phyloP scores from a whole-genome alignment of 2,329 filamentous ascomycete species.

The Sporothrix pallida region DNA sequence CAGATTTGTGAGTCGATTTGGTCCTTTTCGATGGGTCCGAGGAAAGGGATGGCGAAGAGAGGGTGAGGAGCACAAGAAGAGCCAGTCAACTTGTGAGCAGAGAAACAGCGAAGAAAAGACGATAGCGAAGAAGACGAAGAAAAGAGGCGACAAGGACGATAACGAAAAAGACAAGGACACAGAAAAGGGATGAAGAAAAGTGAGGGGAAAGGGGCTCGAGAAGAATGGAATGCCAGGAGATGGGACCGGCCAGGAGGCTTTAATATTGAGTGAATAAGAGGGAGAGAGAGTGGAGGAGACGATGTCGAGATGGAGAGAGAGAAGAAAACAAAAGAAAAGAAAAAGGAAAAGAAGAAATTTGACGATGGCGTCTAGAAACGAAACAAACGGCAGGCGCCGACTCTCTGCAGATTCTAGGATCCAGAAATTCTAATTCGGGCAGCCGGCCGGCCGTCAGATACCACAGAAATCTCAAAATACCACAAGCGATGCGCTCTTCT shows the following conservation, averaged over 20 bases:
- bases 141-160: neutral
- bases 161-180: too few relatives aligned
- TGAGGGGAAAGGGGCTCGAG: neutral
- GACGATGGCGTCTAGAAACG: slow-evolving; percentile 21
- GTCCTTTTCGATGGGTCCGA: neutral
- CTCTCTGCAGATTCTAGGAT: neutral
- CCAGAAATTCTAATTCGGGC: neutral
- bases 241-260: slow-evolving; percentile 26
- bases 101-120: neutral
- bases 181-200: slow-evolving; percentile 19
- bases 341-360: slow-evolving; percentile 17
- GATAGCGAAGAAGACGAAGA: neutral
- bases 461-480: neutral
- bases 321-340: neutral
- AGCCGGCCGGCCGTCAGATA: neutral
- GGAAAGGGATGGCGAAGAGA: slow-evolving; percentile 24
- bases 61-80: slow-evolving; percentile 13
- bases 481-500: slow-evolving; percentile 36
- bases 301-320: neutral
- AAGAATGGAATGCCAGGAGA: slow-evolving; percentile 17
- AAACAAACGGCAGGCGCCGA: slow-evolving; percentile 30
- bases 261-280: slow-evolving; percentile 26
- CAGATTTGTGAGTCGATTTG: neutral
- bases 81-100: slow-evolving; percentile 9
- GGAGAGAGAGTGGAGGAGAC: neutral